Conservation (phyloP, 2,329 filamentous ascomycete genomes). For the Colletotrichum orbiculare region DNA sequence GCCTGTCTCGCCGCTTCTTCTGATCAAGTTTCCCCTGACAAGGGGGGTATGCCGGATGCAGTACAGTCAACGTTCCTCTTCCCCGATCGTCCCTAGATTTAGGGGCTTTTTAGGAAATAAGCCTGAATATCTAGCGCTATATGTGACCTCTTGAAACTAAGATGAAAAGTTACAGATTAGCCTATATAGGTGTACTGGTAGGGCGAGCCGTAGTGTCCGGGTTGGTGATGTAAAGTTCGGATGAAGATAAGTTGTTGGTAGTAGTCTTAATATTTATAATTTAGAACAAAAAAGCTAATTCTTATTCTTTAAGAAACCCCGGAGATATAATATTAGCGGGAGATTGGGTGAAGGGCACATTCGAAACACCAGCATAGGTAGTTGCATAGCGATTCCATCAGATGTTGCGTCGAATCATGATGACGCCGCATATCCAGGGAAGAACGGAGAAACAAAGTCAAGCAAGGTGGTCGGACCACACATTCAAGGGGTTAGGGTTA, state of each 20-base stretch:
- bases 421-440: too few relatives aligned
- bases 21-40: slow-evolving; percentile 9
- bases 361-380: too few relatives aligned
- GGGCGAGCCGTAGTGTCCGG: not conserved
- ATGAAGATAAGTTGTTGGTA: not conserved
- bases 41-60: slow-evolving; percentile 6
- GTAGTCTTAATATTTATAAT: too few relatives aligned
- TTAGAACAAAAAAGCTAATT: not conserved
- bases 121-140: slow-evolving; percentile 8
- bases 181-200: not conserved
- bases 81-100: not conserved
- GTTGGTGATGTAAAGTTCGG: slow-evolving; percentile 3
- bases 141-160: slow-evolving; percentile 22
- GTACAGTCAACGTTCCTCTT: slow-evolving; percentile 5
- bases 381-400: too few relatives aligned
- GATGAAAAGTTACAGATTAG: slow-evolving; percentile 2
- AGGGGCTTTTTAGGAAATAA: not conserved
- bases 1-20: not conserved
- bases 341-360: too few relatives aligned
- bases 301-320: not conserved
- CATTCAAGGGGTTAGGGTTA: too few relatives aligned
- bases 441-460: too few relatives aligned
- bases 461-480: too few relatives aligned
- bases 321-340: too few relatives aligned
- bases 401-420: too few relatives aligned